Conservation (phyloP, 306 rosid species). For the Glycyrrhiza uralensis region DNA sequence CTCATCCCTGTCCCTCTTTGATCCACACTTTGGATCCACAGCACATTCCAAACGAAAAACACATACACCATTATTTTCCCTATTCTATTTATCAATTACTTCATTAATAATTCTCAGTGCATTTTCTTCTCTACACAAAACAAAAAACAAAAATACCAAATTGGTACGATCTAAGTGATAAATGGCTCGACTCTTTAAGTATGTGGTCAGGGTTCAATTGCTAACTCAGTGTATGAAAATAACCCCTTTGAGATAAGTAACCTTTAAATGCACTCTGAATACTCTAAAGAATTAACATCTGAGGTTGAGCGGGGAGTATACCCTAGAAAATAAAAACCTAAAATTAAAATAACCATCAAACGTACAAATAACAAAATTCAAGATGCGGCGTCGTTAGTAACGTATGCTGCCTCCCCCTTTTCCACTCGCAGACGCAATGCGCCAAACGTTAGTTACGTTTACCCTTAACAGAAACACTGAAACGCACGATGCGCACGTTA, state of each 20-base stretch:
- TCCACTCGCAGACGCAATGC: neutral
- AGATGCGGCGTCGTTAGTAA: neutral
- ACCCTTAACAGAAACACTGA: neutral
- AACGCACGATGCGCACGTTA: slow-evolving; percentile 26
- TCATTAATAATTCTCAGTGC: neutral
- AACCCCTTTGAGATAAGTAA: no score
- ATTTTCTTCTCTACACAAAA: neutral
- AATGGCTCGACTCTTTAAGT: no score
- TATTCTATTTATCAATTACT: neutral
- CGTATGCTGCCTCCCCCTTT: neutral
- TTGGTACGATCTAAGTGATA: no score
- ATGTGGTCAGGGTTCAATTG: no score
- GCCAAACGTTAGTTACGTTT: slow-evolving; percentile 11
- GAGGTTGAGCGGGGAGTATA: no score
- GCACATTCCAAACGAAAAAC: neutral
- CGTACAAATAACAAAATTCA: neutral
- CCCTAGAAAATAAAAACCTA: no score
- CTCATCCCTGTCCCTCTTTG: slow-evolving; percentile 20
- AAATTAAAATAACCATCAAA: neutral
- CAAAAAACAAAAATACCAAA: neutral
- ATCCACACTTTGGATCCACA: neutral
- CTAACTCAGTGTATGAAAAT: no score
- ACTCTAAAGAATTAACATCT: no score
- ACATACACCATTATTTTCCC: neutral
- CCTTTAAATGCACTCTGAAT: no score